A percentile compares a stretch with the other conserved stretches of the same genome.
Conservation (phyloP, 2,329 filamentous ascomycete species). For the Colletotrichum sp. region DNA sequence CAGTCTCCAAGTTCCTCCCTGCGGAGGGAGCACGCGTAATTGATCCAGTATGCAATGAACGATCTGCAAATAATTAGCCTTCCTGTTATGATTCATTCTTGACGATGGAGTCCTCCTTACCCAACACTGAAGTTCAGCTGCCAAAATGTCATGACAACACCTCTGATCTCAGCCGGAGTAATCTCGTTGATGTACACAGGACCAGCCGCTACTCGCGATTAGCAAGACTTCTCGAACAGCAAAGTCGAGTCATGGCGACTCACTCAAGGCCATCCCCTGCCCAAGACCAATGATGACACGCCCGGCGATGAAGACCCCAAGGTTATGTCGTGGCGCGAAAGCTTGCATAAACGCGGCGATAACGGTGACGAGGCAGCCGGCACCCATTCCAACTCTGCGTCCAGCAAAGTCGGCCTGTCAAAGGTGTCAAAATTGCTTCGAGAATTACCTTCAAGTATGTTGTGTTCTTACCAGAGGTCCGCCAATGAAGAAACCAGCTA, state of each 20-base stretch:
- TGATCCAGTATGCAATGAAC: constrained; percentile 65
- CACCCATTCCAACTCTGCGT: constrained; percentile 64
- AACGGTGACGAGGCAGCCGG: constrained; percentile 65
- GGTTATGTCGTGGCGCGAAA: constrained; percentile 60
- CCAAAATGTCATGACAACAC: constrained; percentile 74
- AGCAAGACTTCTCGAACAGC: not conserved
- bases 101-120: not conserved
- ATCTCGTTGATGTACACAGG: constrained; percentile 76
- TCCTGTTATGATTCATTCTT: fast-evolving
- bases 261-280: constrained; percentile 65
- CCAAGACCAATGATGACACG: constrained; percentile 69
- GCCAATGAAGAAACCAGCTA: constrained; percentile 74
- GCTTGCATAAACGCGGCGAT: constrained; percentile 70
- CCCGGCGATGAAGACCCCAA: constrained; percentile 68
- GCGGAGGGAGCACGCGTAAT: constrained; percentile 63
- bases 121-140: constrained; percentile 72
- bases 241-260: constrained; percentile 38
- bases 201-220: constrained; percentile 55
- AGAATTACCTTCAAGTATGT: fast-evolving
- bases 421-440: not conserved
- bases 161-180: constrained; percentile 67
- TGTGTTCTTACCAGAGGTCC: constrained; percentile 56
- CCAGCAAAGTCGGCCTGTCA: constrained; percentile 59
- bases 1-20: constrained; percentile 64
- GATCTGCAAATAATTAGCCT: constrained; percentile 29